Evolutionary conservation across 768 basidiomycete species (phyloP), one percentile per base, ranked within the genome.

Genomic region (Jaapia argillacea): DNA sequence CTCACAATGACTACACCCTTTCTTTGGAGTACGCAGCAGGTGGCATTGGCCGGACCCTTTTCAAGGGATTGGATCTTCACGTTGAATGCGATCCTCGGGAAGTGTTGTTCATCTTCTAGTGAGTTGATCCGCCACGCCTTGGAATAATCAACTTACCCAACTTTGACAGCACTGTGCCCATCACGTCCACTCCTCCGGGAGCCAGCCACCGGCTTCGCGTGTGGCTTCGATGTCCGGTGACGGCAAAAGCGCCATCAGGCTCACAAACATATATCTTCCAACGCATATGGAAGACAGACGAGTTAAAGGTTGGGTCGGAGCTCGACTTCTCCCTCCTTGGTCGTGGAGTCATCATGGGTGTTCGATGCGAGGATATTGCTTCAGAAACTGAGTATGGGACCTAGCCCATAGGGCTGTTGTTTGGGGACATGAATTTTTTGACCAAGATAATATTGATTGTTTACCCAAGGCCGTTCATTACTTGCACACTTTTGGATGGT

Each of bases 41-140:
- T 39, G 81, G 81, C 1, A 73, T 76, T 0, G 79, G 79, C 10
- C 67, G 60, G 26, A 62, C 61, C 18, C 56, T 82, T 7, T 69
- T 83, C 44, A 72, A 75, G 13, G 68, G 78, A 46, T 60, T 71
- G 46, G 60, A 60, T n/a, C 55, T 84, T 35, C 62, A 64, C 18
- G 56, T 81, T 20, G 74, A 76, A 36, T 72, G 70, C 28, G 73
- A 79, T 40, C 77, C 78, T 13, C 64, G 68, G 39, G n/a, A n/a
- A n/a, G n/a, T n/a, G 21, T 65, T 67, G 10, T 84, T 81, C 57
- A 56, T 77, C 24, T 75, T 84, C 46, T 82, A 80, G 78, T 76
- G 49, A 55, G 77, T 63, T n/a, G 1, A 18, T 20, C 28, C 2
- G 23, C 7, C n/a, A n/a, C n/a, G n/a, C n/a, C n/a, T n/a, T n/a